A percentile compares a stretch with the other conserved stretches of the same genome.
phyloP scores from a whole-genome alignment of 2,329 filamentous ascomycete genomes.

The Neonectria ditissima region DNA sequence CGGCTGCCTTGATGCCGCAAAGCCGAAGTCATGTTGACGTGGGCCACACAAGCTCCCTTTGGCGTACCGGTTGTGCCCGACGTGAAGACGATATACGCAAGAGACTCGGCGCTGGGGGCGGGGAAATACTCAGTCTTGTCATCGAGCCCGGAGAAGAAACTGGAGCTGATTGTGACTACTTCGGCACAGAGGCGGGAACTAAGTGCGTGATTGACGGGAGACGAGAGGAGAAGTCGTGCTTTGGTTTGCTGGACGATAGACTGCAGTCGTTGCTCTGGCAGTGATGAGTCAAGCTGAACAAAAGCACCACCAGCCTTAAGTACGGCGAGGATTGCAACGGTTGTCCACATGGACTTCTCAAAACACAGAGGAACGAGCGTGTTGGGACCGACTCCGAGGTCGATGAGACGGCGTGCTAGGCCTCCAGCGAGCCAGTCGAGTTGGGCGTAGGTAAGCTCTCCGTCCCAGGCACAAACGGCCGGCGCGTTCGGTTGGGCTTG shows the following conservation, averaged over 20 bases:
- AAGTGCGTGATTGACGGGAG: not conserved
- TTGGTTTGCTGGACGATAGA: slow-evolving; percentile 15
- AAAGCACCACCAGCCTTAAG: slow-evolving; percentile 43
- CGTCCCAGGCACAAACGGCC: slow-evolving; percentile 43
- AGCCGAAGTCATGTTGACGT: slow-evolving; percentile 24
- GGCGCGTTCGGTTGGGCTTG: slow-evolving; percentile 23
- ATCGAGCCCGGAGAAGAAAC: not conserved
- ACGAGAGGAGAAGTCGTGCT: not conserved
- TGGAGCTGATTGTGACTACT: not conserved
- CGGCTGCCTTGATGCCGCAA: slow-evolving; percentile 18
- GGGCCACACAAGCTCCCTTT: slow-evolving; percentile 27
- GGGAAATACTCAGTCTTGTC: not conserved
- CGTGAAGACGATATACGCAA: slow-evolving; percentile 26
- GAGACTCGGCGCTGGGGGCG: not conserved
- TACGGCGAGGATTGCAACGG: slow-evolving; percentile 40
- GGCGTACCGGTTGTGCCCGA: slow-evolving; percentile 31
- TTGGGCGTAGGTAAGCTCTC: slow-evolving; percentile 54
- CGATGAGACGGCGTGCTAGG: slow-evolving; percentile 52
- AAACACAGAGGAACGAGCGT: slow-evolving; percentile 30
- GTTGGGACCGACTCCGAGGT: slow-evolving; percentile 43
- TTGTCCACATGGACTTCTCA: slow-evolving; percentile 41
- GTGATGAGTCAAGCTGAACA: slow-evolving; percentile 31
- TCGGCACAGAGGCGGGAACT: slow-evolving; percentile 1
- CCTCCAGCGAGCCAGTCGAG: slow-evolving; percentile 53
- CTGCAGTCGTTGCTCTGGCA: slow-evolving; percentile 23